Conservation (phyloP, 306 rosid species). For the Fragaria vesca region DNA sequence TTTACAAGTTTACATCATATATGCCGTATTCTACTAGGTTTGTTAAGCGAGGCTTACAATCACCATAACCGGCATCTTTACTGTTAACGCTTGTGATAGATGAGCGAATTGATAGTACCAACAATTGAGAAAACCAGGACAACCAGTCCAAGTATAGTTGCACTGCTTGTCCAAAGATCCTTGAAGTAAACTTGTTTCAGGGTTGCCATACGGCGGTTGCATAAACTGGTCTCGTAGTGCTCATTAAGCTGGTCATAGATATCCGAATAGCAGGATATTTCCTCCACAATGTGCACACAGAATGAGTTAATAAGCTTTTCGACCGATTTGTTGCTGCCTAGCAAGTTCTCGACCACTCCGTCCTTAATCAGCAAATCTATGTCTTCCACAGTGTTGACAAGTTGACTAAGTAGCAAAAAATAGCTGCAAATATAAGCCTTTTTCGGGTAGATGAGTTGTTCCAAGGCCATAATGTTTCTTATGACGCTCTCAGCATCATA, state of each 20-base stretch:
- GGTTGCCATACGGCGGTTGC: conserved; percentile 49
- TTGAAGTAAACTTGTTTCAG: conserved; percentile 48
- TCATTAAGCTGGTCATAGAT: conserved; percentile 19
- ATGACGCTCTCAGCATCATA: conserved; percentile 19
- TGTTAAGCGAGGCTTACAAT: too few species aligned
- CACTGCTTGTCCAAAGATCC: conserved; percentile 62
- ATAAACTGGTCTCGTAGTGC: conserved; percentile 31
- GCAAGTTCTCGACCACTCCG: conserved; percentile 35
- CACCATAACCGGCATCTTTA: too few species aligned
- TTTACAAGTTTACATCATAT: too few species aligned
- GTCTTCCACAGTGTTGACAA: conserved; percentile 44
- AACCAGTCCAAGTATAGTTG: conserved; percentile 51
- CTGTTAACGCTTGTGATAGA: too few species aligned
- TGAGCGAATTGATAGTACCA: conserved; percentile 2
- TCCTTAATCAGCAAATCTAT: conserved; percentile 47
- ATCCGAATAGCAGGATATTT: conserved; percentile 25
- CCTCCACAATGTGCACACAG: conserved; percentile 33
- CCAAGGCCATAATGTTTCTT: conserved; percentile 54
- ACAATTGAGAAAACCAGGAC: conserved; percentile 20
- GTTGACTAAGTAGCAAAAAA: conserved; percentile 38
- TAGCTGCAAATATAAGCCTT: conserved; percentile 46
- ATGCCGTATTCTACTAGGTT: too few species aligned
- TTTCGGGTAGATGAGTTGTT: conserved; percentile 47
- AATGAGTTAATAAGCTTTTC: conserved; percentile 41
- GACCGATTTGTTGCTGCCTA: conserved; percentile 50